Percentiles rank a stretch among this genome's conserved stretches.
Evolutionary conservation across 2,329 filamentous ascomycete species (phyloP).

Genomic region (Aaosphaeria arxii): DNA sequence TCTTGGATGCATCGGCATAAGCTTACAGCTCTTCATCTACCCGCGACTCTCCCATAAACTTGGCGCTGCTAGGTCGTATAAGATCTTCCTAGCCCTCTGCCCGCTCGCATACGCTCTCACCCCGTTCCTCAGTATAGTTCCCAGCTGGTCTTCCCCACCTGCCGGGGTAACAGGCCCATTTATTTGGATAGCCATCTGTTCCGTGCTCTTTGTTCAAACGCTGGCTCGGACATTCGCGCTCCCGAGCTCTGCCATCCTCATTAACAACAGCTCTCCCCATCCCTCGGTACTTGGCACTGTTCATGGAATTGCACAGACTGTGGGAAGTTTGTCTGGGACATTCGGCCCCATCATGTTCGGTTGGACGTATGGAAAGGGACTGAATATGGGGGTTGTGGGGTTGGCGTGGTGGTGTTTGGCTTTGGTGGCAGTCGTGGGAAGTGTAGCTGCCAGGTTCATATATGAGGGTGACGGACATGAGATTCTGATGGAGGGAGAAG

Average conservation of each 20-base stretch:
- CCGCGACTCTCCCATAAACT: slow-evolving; percentile 41
- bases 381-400: slow-evolving; percentile 57
- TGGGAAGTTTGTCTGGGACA: slow-evolving; percentile 57
- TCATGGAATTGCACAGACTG: slow-evolving; percentile 59
- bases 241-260: slow-evolving; percentile 55
- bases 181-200: slow-evolving; percentile 44
- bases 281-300: slow-evolving; percentile 54
- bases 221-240: slow-evolving; percentile 51
- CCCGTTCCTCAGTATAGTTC: slow-evolving; percentile 44
- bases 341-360: slow-evolving; percentile 61
- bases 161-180: slow-evolving; percentile 37
- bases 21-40: slow-evolving; percentile 46
- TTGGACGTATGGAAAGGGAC: slow-evolving; percentile 58
- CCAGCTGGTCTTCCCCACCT: slow-evolving; percentile 38
- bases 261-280: slow-evolving; percentile 51
- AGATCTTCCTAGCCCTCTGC: slow-evolving; percentile 42
- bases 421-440: slow-evolving; percentile 48
- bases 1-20: slow-evolving; percentile 47
- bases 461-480: slow-evolving; percentile 64
- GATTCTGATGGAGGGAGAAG: slow-evolving; percentile 62
- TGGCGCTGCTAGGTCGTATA: slow-evolving; percentile 41
- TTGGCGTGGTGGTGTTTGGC: slow-evolving; percentile 58
- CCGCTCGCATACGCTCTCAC: slow-evolving; percentile 44
- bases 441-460: slow-evolving; percentile 55
- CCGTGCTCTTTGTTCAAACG: slow-evolving; percentile 44